phyloP scores from a whole-genome alignment of 352 stramenopile genomes.

The Thraustochytrium striatum region DNA sequence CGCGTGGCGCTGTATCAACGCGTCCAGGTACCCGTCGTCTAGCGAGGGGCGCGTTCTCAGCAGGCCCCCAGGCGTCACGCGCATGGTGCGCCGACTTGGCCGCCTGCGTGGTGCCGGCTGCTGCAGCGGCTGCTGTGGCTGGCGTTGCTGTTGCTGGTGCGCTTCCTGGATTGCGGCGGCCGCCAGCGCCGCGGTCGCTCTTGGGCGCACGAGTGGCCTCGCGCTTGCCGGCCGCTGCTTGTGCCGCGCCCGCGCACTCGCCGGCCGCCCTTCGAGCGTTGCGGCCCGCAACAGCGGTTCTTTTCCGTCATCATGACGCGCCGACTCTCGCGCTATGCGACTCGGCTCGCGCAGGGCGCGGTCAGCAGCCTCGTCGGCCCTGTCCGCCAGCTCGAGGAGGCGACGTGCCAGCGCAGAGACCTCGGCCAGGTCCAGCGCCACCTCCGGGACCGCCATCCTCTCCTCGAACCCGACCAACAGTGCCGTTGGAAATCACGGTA shows the following conservation, averaged over 20 bases:
- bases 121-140: background rate
- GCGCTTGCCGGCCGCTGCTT: background rate
- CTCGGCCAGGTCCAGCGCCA: too few relatives aligned
- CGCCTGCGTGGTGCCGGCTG: background rate
- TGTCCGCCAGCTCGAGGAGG: background rate
- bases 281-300: background rate
- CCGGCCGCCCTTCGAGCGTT: background rate
- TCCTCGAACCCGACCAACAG: background rate
- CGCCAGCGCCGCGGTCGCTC: background rate
- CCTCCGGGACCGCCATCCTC: too few relatives aligned
- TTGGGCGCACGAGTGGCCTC: background rate
- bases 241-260: background rate
- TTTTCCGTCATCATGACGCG: too few relatives aligned
- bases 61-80: background rate
- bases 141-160: background rate
- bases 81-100: background rate
- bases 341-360: background rate
- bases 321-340: background rate
- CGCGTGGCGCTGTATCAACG: slow-evolving; percentile 30
- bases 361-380: background rate
- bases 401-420: background rate
- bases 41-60: background rate
- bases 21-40: slow-evolving; percentile 20
- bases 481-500: background rate
- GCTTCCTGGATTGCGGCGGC: background rate